Evolutionary conservation across 108 stramenopile species (phyloP), one percentile per base, ranked within the genome.

Genomic region (Fragilaria radians): DNA sequence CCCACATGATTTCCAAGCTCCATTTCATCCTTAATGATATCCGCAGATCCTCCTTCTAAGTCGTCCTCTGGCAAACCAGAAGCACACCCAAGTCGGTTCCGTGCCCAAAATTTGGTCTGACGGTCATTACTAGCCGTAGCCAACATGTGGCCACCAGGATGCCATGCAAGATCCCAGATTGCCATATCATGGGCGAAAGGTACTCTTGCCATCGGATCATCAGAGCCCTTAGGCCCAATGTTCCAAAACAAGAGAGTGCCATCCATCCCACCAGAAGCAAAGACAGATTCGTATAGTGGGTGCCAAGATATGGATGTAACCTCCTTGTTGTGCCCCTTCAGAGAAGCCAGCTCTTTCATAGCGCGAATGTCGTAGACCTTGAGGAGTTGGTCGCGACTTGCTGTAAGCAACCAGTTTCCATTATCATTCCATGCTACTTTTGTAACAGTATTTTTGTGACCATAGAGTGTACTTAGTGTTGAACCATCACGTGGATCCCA

Each of bases 131-230:
- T 74, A 21, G 85, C 95, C 9, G 91, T 91, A 0, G 95, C 95
- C 26, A 98, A 62, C 61, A 91, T 70, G 64, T 96, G 94, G 5
- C 97, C 97, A 4, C 87, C 80, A 2, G 97, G 97, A 73, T 96
- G 95, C 95, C 95, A 98, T 64, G 85, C 84, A 76, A 96, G 68
- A 71, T 92, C 91, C 95, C 95, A 96, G 61, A 98, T 89, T 24
- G 97, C 91, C 82, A 91, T 89, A 45, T 98, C 95, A 73, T 98
- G 97, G 19, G 97, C 97, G 65, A 70, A 89, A 7, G 82, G 93
- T 22, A 93, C 76, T 46, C 74, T 78, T 18, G 82, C 88, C 0
- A 74, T 75, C 2, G 91, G 89, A 53, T 90, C 86, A 51, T 88
- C 87, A 3, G 71, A 66, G n/a, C 89, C 88, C 70, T 90, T 92